A percentile compares a stretch with the other conserved stretches of the same genome.
Evolutionary conservation across 106 monocot genomes (phyloP).

Genomic region (Apostasia ramifera): DNA sequence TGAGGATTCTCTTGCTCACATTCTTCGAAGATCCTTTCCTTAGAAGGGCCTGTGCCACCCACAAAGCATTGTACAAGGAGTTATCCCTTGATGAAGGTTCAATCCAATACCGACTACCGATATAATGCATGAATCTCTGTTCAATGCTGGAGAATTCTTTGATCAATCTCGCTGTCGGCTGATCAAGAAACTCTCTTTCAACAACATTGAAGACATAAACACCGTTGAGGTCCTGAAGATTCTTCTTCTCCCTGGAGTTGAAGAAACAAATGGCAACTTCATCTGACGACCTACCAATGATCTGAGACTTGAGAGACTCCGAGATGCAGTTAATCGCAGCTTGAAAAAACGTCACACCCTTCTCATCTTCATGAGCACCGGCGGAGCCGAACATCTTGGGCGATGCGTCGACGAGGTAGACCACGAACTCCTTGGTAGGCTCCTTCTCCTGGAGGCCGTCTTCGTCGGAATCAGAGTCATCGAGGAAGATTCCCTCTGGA

Average conservation of each 20-base stretch:
- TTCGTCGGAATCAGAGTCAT: slow-evolving; percentile 68
- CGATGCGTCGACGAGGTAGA: slow-evolving; percentile 83
- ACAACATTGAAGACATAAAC: slow-evolving; percentile 84
- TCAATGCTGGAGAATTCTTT: slow-evolving; percentile 74
- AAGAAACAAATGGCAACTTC: slow-evolving; percentile 91
- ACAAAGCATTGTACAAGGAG: slow-evolving; percentile 85
- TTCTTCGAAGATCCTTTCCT: slow-evolving; percentile 78
- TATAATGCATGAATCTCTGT: slow-evolving; percentile 46
- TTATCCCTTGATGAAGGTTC: slow-evolving; percentile 66
- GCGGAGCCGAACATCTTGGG: slow-evolving; percentile 77
- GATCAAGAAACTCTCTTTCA: slow-evolving; percentile 80
- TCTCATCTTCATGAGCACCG: slow-evolving; percentile 48
- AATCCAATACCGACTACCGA: slow-evolving; percentile 78
- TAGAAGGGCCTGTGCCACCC: slow-evolving; percentile 87
- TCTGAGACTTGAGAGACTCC: slow-evolving; percentile 67
- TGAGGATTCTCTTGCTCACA: slow-evolving; percentile 58
- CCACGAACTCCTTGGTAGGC: slow-evolving; percentile 69
- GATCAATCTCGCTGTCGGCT: slow-evolving; percentile 79
- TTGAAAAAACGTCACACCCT: slow-evolving; percentile 57
- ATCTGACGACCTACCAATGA: slow-evolving; percentile 74
- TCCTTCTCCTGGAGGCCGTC: slow-evolving; percentile 63
- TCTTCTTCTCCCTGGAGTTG: slow-evolving; percentile 93
- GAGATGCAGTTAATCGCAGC: slow-evolving; percentile 48
- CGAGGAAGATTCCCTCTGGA: slow-evolving; percentile 76
- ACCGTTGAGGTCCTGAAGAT: slow-evolving; percentile 70